Base-by-base conservation (phyloP, 208 protist species). In the Jaenimonas drosophilae region DNA sequence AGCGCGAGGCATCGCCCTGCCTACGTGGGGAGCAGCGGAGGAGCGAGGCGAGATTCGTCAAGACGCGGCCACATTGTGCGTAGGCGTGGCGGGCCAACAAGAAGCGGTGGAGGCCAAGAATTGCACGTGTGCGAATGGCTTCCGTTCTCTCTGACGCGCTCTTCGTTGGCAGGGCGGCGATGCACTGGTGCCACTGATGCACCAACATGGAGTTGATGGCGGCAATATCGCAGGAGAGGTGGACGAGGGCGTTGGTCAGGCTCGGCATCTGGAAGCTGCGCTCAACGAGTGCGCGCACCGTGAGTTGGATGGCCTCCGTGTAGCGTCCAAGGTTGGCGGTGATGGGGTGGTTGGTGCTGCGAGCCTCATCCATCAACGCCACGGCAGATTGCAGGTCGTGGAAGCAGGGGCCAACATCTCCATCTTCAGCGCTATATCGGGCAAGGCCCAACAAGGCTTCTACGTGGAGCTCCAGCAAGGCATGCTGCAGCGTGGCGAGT, bases 31-130 rank as follows among this genome's bases (percentile, higher is more conserved):
- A 78, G 50, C 76, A 83, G 24, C 80, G 75, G n/a, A 87, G 63
- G 19, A 69, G 43, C 6, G 73, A 73, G 4, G 76, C 76, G 26
- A 93, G 54, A 27, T 71, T 66, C 7, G 70, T 73, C 70, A 89
- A 76, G 39, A 89, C 67, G 4, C 69, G 64, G 12, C 63, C 79
- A 27, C 76, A 84, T 50, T 88, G 76, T 3, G 66, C 79, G 54
- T 86, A 89, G 28, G 65, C 71, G 59, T 87, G 79, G 30, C 67
- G 84, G 36, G 56, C 60, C 68, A 85, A 74, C 9, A 93, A 51
- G 59, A 67, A 89, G 14, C 68, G 66, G 49, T 86, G 69, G 21
- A 93, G 69, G 3, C 76, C 79, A 31, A 71, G 56, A 11, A 81
- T 76, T 27, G 76, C 59, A n/a, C 69, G 73, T 31, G 56, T 61